Evolutionary conservation across 2,329 filamentous ascomycete genomes (phyloP), one percentile per base, ranked within the genome.

Genomic region (Ceratocystis eucalypticola): DNA sequence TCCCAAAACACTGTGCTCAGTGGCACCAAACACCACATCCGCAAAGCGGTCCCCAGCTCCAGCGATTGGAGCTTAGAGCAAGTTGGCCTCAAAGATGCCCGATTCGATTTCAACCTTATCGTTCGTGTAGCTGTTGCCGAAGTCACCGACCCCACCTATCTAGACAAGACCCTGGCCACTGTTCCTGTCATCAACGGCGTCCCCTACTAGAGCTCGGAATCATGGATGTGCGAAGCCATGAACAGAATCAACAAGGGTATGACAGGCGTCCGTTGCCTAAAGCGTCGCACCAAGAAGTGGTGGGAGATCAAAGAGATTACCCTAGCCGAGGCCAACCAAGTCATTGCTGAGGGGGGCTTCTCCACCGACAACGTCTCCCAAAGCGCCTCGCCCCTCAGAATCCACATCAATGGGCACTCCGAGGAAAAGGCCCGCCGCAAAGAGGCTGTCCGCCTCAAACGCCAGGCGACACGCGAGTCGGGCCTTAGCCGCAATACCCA

Each of bases 101-200:
- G n/a, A 41, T 44, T 68, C 41, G 62, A 66, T 45, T 55, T 45
- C 45, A 65, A 68, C 37, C 64, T 68, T 4, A 53, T 64, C 33
- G 50, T 63, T n/a, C 59, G 66, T 30, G 50, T 68, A 33, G 61
- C 66, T 30, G 41, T 68, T 48, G 66, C 37, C 25, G 64, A 68
- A 33, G 59, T 68, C 30, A 61, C 64, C 28, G 64, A 68, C n/a
- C 41, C 37, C 2, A 7, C 57, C 2, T 48, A 53, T 30, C 57
- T 68, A n/a, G 61, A 59, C 10, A 62, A 57, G 25, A 48, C 46
- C 22, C 57, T 68, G n/a, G 45, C 28, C 37, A 30, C 63, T 28
- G 53, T 64, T 53, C 64, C 61, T 48, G 30, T 67, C 10, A 53
- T 48, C 25, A 25, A 44, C 28, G 59, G 33, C 22, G 45, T 63